phyloP scores from a whole-genome alignment of 257 asterid species.

The Capsicum chinense region DNA sequence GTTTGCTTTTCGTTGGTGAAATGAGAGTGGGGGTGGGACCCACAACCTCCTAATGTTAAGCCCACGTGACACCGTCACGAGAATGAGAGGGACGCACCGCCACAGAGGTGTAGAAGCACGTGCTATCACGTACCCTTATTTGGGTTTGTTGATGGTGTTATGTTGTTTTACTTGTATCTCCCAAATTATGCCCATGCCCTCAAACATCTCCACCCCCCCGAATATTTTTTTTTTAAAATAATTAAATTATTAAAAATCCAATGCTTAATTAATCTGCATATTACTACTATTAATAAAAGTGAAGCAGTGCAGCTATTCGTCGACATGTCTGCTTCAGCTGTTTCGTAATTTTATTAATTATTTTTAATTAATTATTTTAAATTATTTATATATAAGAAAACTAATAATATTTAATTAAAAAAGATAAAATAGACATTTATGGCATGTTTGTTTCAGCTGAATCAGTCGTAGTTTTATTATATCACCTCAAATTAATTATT shows the following conservation, averaged over 20 bases:
- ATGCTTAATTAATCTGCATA: neutral
- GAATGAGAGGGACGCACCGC: conserved; percentile 37
- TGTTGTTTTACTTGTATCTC: neutral
- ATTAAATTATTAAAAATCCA: neutral
- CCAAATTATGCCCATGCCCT: neutral
- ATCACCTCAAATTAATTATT: too few relatives aligned
- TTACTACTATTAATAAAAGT: too few relatives aligned
- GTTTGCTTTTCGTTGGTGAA: neutral
- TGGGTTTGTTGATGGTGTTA: neutral
- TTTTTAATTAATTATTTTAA: too few relatives aligned
- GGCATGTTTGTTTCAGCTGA: too few relatives aligned
- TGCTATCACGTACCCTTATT: conserved; percentile 22
- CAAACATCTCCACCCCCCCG: neutral
- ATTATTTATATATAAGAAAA: too few relatives aligned
- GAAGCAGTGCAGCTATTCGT: too few relatives aligned
- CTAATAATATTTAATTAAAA: too few relatives aligned
- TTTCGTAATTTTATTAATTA: too few relatives aligned
- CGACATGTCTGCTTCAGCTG: too few relatives aligned
- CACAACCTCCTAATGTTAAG: neutral
- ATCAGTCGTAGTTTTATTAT: too few relatives aligned
- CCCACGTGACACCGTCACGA: conserved; percentile 35
- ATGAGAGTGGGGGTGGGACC: neutral
- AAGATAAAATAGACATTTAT: too few relatives aligned
- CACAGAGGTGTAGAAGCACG: conserved; percentile 16
- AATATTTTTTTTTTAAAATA: neutral